Evolutionary conservation across 2,329 filamentous ascomycete species (phyloP).

Genomic region (Trichoderma koningii): DNA sequence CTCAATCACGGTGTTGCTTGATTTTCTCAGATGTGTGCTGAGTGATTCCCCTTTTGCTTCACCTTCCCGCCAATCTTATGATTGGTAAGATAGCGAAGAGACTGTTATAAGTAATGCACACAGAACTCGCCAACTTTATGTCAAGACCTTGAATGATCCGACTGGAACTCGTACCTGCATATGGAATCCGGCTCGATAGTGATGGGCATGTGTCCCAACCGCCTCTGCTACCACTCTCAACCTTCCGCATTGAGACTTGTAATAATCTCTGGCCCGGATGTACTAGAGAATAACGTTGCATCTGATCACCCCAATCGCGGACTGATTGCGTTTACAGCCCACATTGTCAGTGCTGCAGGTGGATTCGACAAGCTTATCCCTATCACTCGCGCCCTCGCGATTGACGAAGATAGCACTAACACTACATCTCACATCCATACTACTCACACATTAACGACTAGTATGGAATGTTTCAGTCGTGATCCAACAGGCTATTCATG

Average conservation of each 20-base stretch:
- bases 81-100: too few species aligned
- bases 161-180: constrained; percentile 9
- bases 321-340: constrained; percentile 9
- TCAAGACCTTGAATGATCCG: not conserved
- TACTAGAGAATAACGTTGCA: constrained; percentile 22
- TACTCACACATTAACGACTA: not conserved
- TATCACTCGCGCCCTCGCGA: not conserved
- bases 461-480: constrained; percentile 10
- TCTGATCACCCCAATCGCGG: constrained; percentile 2
- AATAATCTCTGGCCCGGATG: not conserved
- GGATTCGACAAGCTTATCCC: not conserved
- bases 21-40: not conserved
- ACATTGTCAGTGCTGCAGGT: constrained; percentile 2
- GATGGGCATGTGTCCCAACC: constrained; percentile 3
- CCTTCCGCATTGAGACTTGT: constrained; percentile 13
- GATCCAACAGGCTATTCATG: constrained; percentile 3
- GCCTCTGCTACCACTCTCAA: not conserved
- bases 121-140: not conserved
- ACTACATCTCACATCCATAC: too few species aligned
- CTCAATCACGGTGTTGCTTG: not conserved
- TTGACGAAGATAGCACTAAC: not conserved
- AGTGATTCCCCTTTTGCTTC: too few species aligned
- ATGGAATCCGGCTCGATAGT: not conserved
- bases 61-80: too few species aligned
- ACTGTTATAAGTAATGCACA: too few species aligned